Base-by-base conservation (phyloP, 371 early-diverging fungal genomes). In the Actinomortierella wolfii region DNA sequence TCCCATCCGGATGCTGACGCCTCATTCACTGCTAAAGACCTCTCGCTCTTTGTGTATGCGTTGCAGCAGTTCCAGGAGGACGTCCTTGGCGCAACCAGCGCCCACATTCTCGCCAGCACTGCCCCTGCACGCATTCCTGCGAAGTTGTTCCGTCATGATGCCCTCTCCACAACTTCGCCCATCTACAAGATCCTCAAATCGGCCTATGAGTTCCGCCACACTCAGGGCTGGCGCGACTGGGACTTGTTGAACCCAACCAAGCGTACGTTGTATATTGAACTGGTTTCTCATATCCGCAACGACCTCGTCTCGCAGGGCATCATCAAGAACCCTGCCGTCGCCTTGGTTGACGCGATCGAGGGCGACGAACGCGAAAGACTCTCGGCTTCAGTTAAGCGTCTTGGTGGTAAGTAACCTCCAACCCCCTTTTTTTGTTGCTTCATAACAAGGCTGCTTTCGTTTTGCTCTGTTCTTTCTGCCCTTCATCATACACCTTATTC, bases 41-140 rank as follows among this genome's bases (percentile, higher is more conserved):
- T 90, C 20, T 79, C 89, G 1, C 56, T 73, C 9, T 77, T 88
- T 25, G 76, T 78, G 15, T 81, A 82, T 18, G 77, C 79, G 23
- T 61, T 90, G 43, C 86, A 87, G 51, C 85, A 85, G 53, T 88
- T 88, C 56, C 91, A 90, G 66, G 81, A 86, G 53, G 85, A 85
- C 42, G 73, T 66, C 57, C 74, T 90, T 8, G 89, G 87, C 53
- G 20, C 74, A 63, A 47, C 68, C 63, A 43, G 56, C 34, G 63
- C 71, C 14, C 70, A 61, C 1, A 51, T 54, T 7, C 54, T 48
- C 13, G 47, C 43, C 2, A 54, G 58, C 8, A 23, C 25, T 56
- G 68, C 70, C 4, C 75, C 82, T 2, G 55, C 82, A 7, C 81
- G 87, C 23, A 83, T 91, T 41, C 89, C 89, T 9, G 76, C 83